These are phyloP conservation scores for Aspergillus biplanus DNA, from an alignment of 495 filamentous ascomycete species.

Conservation along the genomic window DNA sequence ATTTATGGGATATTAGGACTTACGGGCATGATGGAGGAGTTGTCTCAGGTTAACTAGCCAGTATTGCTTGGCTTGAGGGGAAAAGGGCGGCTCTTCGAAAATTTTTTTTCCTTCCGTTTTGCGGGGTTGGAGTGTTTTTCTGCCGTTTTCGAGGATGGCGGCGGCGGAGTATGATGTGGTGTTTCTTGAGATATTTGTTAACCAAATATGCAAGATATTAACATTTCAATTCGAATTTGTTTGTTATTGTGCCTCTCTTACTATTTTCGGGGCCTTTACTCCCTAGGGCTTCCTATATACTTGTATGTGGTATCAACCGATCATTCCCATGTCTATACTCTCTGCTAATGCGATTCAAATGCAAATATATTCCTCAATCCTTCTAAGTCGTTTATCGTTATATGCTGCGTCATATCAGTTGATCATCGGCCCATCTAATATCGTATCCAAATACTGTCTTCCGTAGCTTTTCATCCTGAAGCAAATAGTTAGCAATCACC, in stretches of 20 bases:
- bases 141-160: neutral
- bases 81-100: neutral
- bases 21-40: constrained; percentile 14
- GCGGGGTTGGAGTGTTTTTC: neutral
- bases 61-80: neutral
- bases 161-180: neutral
- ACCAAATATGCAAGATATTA: too few relatives aligned
- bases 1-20: neutral
- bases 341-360: constrained; percentile 1
- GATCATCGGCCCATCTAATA: constrained; percentile 48
- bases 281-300: too few relatives aligned
- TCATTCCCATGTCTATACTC: constrained; percentile 2
- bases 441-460: constrained; percentile 83
- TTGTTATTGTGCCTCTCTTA: too few relatives aligned
- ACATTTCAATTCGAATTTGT: too few relatives aligned
- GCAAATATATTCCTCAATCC: constrained; percentile 8
- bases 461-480: constrained; percentile 67
- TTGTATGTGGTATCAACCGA: neutral
- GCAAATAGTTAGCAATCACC: constrained; percentile 18
- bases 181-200: too few relatives aligned
- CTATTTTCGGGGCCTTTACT: too few relatives aligned
- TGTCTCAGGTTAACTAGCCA: neutral
- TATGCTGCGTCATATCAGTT: constrained; percentile 27
- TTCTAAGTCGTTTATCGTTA: constrained; percentile 12
- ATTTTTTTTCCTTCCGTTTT: neutral